Percentiles rank a stretch among this genome's conserved stretches.
Conservation (phyloP, 345 rosid genomes). For the Gossypium stocksii region DNA sequence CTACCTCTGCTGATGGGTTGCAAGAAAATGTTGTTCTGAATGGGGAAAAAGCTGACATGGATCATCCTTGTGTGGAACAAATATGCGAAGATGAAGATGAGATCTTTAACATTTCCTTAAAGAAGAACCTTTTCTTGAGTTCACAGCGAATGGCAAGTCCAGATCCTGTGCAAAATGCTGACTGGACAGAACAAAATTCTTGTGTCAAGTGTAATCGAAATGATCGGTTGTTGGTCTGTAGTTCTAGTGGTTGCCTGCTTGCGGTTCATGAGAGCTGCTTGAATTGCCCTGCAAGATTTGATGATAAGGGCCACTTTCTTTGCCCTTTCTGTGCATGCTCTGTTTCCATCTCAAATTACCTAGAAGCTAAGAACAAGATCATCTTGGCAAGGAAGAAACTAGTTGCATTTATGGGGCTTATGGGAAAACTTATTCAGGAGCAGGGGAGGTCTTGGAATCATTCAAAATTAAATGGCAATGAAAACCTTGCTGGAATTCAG, state of each 20-base stretch:
- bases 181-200: constrained; percentile 32
- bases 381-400: constrained; percentile 38
- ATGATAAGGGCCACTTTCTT: constrained; percentile 33
- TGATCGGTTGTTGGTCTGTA: constrained; percentile 44
- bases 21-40: constrained; percentile 3
- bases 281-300: constrained; percentile 33
- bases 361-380: constrained; percentile 36
- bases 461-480: constrained; percentile 20
- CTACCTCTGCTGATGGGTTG: constrained; percentile 8
- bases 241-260: constrained; percentile 38
- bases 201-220: constrained; percentile 52
- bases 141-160: constrained; percentile 22
- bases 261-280: constrained; percentile 48
- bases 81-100: constrained; percentile 24
- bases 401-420: constrained; percentile 28
- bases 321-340: constrained; percentile 61
- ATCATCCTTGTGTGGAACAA: constrained; percentile 26
- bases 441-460: constrained; percentile 4
- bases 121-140: constrained; percentile 36
- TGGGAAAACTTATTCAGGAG: constrained; percentile 12
- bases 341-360: constrained; percentile 36
- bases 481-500: constrained; percentile 7
- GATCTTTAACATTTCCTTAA: constrained; percentile 26
- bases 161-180: constrained; percentile 19
- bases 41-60: constrained; percentile 12